Evolutionary conservation across 805 yeast species (phyloP).

Genomic region (Candida stauntonica): DNA sequence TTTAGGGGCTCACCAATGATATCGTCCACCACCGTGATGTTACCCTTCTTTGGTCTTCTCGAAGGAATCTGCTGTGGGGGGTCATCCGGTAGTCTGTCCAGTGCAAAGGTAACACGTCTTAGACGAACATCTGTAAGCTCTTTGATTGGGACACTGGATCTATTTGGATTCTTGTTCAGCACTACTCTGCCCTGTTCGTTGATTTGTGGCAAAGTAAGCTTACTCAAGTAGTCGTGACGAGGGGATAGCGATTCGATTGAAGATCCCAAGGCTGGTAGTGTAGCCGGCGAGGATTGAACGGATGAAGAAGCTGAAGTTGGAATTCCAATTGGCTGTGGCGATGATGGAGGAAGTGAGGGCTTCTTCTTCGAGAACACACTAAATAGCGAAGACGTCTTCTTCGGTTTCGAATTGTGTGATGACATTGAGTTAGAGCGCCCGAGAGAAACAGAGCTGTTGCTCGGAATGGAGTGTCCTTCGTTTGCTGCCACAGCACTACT

Average conservation of each 20-base stretch:
- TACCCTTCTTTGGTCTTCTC: conserved; percentile 74
- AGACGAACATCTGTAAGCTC: conserved; percentile 33
- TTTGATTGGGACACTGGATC: conserved; percentile 32
- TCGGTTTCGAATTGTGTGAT: conserved; percentile 17
- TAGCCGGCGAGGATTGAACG: conserved; percentile 10
- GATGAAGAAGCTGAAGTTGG: conserved; percentile 10
- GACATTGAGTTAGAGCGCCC: conserved; percentile 21
- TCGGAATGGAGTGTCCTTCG: too few species aligned
- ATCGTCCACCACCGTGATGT: conserved; percentile 70
- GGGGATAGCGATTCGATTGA: conserved; percentile 17
- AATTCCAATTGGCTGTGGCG: conserved; percentile 21
- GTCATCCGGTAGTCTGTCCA: conserved; percentile 66
- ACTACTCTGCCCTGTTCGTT: conserved; percentile 31
- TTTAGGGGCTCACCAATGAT: conserved; percentile 52
- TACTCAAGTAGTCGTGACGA: conserved; percentile 5
- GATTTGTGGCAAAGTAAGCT: conserved; percentile 2
- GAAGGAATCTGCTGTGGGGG: conserved; percentile 96
- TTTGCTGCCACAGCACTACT: too few species aligned
- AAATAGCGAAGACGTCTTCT: conserved; percentile 25
- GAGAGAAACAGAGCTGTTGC: conserved; percentile 1
- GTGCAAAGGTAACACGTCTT: conserved; percentile 71
- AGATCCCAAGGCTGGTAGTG: conserved; percentile 8
- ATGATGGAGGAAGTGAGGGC: conserved; percentile 15
- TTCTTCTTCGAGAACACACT: conserved; percentile 30
- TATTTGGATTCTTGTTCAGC: conserved; percentile 42